Evolutionary conservation across 164 flowering plant species (phyloP).

Genomic region (Tetracentron sinense): DNA sequence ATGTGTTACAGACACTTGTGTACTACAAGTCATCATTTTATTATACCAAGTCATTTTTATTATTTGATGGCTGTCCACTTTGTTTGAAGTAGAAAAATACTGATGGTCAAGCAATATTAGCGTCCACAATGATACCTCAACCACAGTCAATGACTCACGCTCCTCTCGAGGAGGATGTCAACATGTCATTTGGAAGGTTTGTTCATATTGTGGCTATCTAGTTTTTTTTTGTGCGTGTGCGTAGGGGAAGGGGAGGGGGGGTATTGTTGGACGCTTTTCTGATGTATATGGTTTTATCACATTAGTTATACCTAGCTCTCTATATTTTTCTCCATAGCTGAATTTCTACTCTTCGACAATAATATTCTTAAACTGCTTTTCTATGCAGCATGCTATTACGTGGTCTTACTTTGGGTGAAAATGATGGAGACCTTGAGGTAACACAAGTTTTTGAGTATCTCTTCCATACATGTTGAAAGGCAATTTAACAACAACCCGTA

Average conservation of each 20-base stretch:
- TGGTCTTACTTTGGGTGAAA: slow-evolving; percentile 70
- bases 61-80: too few relatives aligned
- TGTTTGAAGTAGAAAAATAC: slow-evolving; percentile 54
- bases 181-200: slow-evolving; percentile 95
- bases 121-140: slow-evolving; percentile 76
- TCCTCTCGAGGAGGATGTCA: slow-evolving; percentile 63
- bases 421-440: slow-evolving; percentile 92
- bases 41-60: slow-evolving; percentile 8
- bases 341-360: slow-evolving; percentile 1
- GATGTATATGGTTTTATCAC: neutral
- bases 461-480: too few relatives aligned
- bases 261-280: neutral
- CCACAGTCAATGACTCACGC: slow-evolving; percentile 43
- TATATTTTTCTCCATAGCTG: neutral
- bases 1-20: too few relatives aligned
- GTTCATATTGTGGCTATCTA: slow-evolving; percentile 3
- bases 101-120: slow-evolving; percentile 76
- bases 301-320: neutral
- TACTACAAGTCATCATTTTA: too few relatives aligned
- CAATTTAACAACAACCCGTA: neutral
- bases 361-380: slow-evolving; percentile 2
- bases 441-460: too few relatives aligned
- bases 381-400: slow-evolving; percentile 75
- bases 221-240: neutral
- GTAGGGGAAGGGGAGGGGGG: too few relatives aligned